Percentiles rank a stretch among this genome's conserved stretches.
Conservation (phyloP, 768 basidiomycete species). For the Mycena floridula region DNA sequence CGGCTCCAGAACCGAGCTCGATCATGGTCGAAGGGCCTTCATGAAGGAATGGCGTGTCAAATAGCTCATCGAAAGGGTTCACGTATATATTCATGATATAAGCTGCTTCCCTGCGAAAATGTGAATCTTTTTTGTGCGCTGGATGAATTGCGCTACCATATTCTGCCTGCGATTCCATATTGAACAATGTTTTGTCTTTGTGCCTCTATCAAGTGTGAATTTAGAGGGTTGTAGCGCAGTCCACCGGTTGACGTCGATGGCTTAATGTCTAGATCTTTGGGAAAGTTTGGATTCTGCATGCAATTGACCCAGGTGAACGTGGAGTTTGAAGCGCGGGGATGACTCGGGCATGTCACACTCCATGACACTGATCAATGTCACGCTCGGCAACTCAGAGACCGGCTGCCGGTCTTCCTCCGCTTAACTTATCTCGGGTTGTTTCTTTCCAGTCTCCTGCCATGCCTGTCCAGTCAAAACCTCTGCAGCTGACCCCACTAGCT, state of each 20-base stretch:
- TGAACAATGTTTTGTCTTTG: conserved; percentile 57
- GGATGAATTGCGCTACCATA: conserved; percentile 50
- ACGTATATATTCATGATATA: conserved; percentile 56
- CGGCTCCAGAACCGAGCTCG: conserved; percentile 79
- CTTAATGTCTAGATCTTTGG: conserved; percentile 26
- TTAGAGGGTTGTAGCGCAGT: conserved; percentile 1
- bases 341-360: no score
- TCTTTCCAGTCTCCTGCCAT: conserved; percentile 20
- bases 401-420: not conserved
- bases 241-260: conserved; percentile 26
- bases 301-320: no score
- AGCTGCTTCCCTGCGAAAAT: conserved; percentile 61
- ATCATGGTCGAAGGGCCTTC: conserved; percentile 32
- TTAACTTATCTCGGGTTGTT: not conserved
- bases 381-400: not conserved
- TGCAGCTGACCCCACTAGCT: conserved; percentile 77
- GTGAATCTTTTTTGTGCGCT: not conserved
- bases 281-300: conserved; percentile 32
- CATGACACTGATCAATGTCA: not conserved
- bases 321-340: no score
- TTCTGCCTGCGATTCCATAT: conserved; percentile 81
- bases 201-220: no score
- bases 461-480: conserved; percentile 51
- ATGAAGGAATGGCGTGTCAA: conserved; percentile 47
- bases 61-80: conserved; percentile 28